A percentile compares a stretch with the other conserved stretches of the same genome.
Conservation (phyloP, 2,329 filamentous ascomycete species). For the Coleophoma crateriformis region DNA sequence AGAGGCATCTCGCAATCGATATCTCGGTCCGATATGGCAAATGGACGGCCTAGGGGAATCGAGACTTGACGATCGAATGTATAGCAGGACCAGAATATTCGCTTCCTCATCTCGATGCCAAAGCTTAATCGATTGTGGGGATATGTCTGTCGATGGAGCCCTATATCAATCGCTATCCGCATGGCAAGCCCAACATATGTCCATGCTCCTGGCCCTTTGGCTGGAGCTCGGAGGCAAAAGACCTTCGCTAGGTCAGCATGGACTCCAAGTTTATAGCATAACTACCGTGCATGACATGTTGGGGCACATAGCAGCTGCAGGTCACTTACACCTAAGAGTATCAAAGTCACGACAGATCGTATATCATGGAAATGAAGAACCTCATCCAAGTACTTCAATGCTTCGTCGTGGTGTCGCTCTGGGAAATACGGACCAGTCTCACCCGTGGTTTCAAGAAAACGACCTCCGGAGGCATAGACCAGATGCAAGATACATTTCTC, state of each 20-base stretch:
- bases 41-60: no score
- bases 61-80: constrained; percentile 1
- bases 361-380: neutral
- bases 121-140: neutral
- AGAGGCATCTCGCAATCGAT: no score
- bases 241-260: no score
- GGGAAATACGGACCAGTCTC: constrained; percentile 1
- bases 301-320: no score
- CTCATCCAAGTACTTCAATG: constrained; percentile 1
- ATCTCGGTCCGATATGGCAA: no score
- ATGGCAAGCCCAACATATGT: constrained; percentile 1
- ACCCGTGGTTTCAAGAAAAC: constrained; percentile 3
- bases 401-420: neutral
- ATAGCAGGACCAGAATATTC: constrained; percentile 4
- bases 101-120: neutral
- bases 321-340: no score
- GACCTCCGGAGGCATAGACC: neutral
- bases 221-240: no score
- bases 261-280: no score
- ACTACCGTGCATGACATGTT: no score
- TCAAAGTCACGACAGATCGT: no score
- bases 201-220: neutral
- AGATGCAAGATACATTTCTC: no score
- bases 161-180: constrained; percentile 1
- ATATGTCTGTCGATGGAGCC: constrained; percentile 1